phyloP scores from a whole-genome alignment of 768 basidiomycete species.

The Ramaria sp. region DNA sequence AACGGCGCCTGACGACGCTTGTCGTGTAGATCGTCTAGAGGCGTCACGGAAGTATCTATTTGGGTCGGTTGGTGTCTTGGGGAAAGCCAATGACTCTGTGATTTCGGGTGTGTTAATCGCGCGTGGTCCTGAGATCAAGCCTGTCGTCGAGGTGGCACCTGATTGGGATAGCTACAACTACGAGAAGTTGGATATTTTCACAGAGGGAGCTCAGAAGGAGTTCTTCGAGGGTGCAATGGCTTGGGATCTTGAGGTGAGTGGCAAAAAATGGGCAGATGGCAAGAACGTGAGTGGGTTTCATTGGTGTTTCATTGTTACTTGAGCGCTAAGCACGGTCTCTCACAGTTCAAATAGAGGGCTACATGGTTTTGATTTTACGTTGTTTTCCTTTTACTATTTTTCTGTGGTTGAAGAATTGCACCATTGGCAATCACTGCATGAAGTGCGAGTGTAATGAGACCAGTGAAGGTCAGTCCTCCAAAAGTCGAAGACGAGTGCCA shows the following conservation, averaged over 20 bases:
- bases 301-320: background rate
- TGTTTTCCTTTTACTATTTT: too few relatives aligned
- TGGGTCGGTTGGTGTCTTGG: constrained; percentile 86
- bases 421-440: too few relatives aligned
- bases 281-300: constrained; percentile 58
- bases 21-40: constrained; percentile 78
- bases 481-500: too few relatives aligned
- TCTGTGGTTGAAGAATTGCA: too few relatives aligned
- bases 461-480: too few relatives aligned
- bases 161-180: constrained; percentile 88
- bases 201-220: constrained; percentile 62
- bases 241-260: constrained; percentile 86
- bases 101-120: constrained; percentile 76
- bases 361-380: too few relatives aligned
- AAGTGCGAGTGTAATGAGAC: too few relatives aligned
- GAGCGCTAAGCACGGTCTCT: too few relatives aligned
- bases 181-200: constrained; percentile 58
- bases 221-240: constrained; percentile 91
- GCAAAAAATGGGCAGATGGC: constrained; percentile 85
- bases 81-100: constrained; percentile 61
- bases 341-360: background rate
- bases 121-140: constrained; percentile 64
- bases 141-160: constrained; percentile 71
- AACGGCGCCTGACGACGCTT: background rate
- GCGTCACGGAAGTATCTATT: constrained; percentile 95